These are phyloP conservation scores for Cephaloascus albidus DNA, from an alignment of 805 yeast genomes.

Conservation along the genomic window DNA sequence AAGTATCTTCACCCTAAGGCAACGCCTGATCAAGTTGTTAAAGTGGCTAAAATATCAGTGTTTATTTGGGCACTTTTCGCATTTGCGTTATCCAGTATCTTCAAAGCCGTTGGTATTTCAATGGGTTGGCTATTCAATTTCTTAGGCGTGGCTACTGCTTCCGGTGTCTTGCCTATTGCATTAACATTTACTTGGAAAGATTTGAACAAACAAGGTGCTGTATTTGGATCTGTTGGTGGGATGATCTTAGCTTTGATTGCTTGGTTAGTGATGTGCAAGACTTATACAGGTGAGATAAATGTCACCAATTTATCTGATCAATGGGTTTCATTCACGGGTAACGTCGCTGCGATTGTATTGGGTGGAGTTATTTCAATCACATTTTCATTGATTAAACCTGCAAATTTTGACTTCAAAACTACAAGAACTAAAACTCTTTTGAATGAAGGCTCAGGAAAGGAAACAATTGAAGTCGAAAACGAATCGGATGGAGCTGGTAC, in stretches of 20 bases:
- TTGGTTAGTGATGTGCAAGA: slow-evolving; percentile 28
- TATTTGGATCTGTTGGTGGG: slow-evolving; percentile 26
- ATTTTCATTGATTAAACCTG: slow-evolving; percentile 24
- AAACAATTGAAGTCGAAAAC: background rate
- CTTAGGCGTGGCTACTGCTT: slow-evolving; percentile 15
- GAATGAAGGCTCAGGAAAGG: slow-evolving; percentile 4
- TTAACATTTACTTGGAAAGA: slow-evolving; percentile 18
- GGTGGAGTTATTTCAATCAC: slow-evolving; percentile 24
- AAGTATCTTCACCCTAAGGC: slow-evolving; percentile 14
- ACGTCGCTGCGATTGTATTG: slow-evolving; percentile 22
- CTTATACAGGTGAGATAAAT: slow-evolving; percentile 21
- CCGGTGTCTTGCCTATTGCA: slow-evolving; percentile 16
- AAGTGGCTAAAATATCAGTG: slow-evolving; percentile 12
- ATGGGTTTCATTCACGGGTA: slow-evolving; percentile 34
- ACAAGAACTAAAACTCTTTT: slow-evolving; percentile 24
- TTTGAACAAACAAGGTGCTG: slow-evolving; percentile 24
- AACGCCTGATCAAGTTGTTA: slow-evolving; percentile 14
- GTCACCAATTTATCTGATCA: slow-evolving; percentile 20
- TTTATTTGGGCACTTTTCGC: slow-evolving; percentile 12
- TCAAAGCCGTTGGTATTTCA: slow-evolving; percentile 14
- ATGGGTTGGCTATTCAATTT: slow-evolving; percentile 30
- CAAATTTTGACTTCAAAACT: slow-evolving; percentile 21
- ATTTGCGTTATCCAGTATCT: slow-evolving; percentile 12
- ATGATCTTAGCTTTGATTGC: slow-evolving; percentile 22
- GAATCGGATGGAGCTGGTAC: background rate